Conservation (phyloP, 345 rosid species). For the Rhodamnia argentea region DNA sequence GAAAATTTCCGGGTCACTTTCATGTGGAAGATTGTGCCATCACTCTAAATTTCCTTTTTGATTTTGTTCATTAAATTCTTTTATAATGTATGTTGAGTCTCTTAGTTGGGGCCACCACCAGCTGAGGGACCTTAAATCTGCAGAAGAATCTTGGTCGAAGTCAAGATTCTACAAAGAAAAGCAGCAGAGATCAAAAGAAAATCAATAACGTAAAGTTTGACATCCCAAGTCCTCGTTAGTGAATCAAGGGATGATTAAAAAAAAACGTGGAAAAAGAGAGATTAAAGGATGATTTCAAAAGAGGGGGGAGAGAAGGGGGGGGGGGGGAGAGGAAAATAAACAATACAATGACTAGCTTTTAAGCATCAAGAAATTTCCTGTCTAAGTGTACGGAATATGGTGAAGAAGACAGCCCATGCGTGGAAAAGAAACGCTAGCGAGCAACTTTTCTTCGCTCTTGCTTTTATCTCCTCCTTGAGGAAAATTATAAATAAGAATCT, state of each 20-base stretch:
- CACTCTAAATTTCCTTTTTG: background rate
- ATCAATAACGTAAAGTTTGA: background rate
- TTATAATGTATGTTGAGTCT: background rate
- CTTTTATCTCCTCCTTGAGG: background rate
- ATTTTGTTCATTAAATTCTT: too few relatives aligned
- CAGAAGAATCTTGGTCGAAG: background rate
- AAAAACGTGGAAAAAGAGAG: background rate
- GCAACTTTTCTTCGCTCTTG: background rate
- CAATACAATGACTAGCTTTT: background rate
- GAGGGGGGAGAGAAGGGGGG: too few relatives aligned
- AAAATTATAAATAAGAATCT: too few relatives aligned
- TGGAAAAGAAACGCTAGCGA: background rate
- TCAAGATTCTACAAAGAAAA: background rate
- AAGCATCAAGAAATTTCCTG: background rate
- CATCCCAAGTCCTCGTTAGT: background rate
- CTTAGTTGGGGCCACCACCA: background rate
- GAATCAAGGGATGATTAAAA: background rate
- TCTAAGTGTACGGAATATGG: background rate
- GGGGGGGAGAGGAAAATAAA: background rate
- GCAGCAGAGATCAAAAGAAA: background rate
- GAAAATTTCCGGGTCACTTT: background rate
- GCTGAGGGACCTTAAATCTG: background rate
- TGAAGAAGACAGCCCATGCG: background rate
- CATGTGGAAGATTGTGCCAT: background rate
- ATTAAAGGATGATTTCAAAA: background rate